Conservation (phyloP, 2,329 filamentous ascomycete species). For the Blumeriella jaapii region DNA sequence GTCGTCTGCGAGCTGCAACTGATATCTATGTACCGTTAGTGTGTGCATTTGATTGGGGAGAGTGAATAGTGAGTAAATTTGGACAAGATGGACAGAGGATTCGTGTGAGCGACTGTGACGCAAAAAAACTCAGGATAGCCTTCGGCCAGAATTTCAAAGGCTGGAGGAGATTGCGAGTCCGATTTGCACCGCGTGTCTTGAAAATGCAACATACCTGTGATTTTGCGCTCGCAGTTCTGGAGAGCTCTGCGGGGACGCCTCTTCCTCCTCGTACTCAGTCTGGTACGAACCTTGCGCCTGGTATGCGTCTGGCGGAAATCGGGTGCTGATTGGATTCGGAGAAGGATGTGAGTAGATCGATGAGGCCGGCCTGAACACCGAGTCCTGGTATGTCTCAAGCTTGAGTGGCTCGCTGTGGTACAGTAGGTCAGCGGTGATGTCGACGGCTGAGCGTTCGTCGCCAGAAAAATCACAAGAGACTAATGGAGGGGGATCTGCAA, state of each 20-base stretch:
- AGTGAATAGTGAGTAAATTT: not conserved
- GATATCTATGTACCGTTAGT: conserved; percentile 15
- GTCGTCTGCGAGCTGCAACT: conserved; percentile 14
- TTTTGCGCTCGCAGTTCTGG: conserved; percentile 22
- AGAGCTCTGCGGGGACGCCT: conserved; percentile 35
- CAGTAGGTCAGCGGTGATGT: too few species aligned
- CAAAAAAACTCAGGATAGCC: too few species aligned
- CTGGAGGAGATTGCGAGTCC: conserved; percentile 5
- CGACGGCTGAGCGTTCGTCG: too few species aligned
- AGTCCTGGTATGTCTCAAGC: conserved; percentile 17
- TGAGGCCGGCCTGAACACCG: conserved; percentile 39
- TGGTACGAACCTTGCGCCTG: too few species aligned
- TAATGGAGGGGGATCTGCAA: too few species aligned
- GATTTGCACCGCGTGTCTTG: too few species aligned
- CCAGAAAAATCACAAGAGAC: too few species aligned
- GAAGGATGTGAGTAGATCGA: conserved; percentile 51
- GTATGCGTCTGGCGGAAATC: conserved; percentile 25
- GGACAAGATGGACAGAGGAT: too few species aligned
- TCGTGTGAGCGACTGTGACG: too few species aligned
- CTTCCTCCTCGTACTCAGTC: conserved; percentile 20
- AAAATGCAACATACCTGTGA: conserved; percentile 24
- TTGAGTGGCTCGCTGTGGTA: conserved; percentile 12
- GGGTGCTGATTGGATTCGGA: conserved; percentile 24
- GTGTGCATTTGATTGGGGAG: not conserved
- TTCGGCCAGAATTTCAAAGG: too few species aligned